Base-by-base conservation (phyloP, 2,329 filamentous ascomycete species). In the Westerdykella sp. region DNA sequence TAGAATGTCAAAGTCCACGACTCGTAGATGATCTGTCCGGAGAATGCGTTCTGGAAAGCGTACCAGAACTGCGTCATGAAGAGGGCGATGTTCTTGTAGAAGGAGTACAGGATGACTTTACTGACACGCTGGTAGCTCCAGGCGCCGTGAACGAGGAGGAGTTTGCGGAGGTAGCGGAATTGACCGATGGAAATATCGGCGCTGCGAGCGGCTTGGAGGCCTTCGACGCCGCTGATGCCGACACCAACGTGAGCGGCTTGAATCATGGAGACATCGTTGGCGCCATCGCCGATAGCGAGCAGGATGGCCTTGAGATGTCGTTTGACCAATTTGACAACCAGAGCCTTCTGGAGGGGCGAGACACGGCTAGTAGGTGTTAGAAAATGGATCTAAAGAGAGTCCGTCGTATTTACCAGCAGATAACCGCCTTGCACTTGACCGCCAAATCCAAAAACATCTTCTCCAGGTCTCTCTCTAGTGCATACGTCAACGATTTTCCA, bases 51-150 rank as follows among this genome's bases (percentile, higher is more conserved):
- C 78, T 95, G 89, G 74, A 98, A 98, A 0, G 89, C 87, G 70
- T 93, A 97, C 63, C 94, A 98, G 66, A 98, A 98, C 65, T 98
- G 94, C 47, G 94, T 98, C 85, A 98, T 90, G 71, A 97, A 98
- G 48, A 98, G 75, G 15, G 90, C 85, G 54, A 97, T 96, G 71
- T 98, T 98, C 77, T 98, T 98, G 77, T 98, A 98, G 68, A 97
- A 98, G 6, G 93, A 97, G 71, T 95, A 98, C 49, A 98, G 70
- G 58, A 98, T 97, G 46, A 95, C 89, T 72, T 95, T 95, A 77
- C 86, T 91, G 64, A 98, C 85, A 46, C 93, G 85, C 66, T 96
- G 91, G 65, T 98, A 98, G 64, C 88, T 95, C 93, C 93, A 98
- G 5, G 90, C 84, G 18, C 93, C 93, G 62, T 98, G 93, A 10